Conservation (phyloP, 2,329 filamentous ascomycete genomes). For the Arthrobotrys iridis region DNA sequence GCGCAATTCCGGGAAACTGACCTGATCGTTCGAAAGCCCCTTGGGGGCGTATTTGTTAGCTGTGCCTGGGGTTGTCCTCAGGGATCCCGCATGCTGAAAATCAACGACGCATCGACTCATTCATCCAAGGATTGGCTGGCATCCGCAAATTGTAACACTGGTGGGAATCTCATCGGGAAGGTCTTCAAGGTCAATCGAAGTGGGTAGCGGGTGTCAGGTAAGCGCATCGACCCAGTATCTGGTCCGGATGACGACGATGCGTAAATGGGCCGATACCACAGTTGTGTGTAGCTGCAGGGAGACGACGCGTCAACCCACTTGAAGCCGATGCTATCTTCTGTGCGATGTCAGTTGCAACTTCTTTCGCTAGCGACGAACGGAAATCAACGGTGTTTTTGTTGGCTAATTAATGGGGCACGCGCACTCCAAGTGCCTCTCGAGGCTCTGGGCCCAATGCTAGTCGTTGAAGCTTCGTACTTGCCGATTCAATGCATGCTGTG, state of each 20-base stretch:
- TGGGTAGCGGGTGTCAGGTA: constrained; percentile 24
- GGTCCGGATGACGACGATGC: not conserved
- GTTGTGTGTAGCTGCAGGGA: not conserved
- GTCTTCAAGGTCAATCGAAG: constrained; percentile 22
- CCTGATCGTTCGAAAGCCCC: constrained; percentile 29
- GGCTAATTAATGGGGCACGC: not conserved
- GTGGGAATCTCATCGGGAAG: constrained; percentile 47
- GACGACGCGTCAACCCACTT: constrained; percentile 35
- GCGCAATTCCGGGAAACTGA: constrained; percentile 53
- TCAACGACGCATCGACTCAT: constrained; percentile 49
- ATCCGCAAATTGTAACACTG: constrained; percentile 40
- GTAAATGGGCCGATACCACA: not conserved
- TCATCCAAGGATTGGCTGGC: constrained; percentile 44
- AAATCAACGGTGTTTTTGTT: not conserved
- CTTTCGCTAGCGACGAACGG: not conserved
- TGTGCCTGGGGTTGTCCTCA: constrained; percentile 15
- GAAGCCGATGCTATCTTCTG: not conserved
- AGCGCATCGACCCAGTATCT: constrained; percentile 42
- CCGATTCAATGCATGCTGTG: constrained; percentile 18
- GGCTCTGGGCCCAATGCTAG: no score
- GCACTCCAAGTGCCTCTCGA: not conserved
- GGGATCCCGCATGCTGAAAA: constrained; percentile 34
- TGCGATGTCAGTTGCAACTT: not conserved
- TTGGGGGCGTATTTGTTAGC: constrained; percentile 40
- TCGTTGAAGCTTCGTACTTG: not conserved